Percentiles rank a stretch among this genome's conserved stretches.
phyloP scores from a whole-genome alignment of 495 filamentous ascomycete genomes.

The Chaetomium fimeti region DNA sequence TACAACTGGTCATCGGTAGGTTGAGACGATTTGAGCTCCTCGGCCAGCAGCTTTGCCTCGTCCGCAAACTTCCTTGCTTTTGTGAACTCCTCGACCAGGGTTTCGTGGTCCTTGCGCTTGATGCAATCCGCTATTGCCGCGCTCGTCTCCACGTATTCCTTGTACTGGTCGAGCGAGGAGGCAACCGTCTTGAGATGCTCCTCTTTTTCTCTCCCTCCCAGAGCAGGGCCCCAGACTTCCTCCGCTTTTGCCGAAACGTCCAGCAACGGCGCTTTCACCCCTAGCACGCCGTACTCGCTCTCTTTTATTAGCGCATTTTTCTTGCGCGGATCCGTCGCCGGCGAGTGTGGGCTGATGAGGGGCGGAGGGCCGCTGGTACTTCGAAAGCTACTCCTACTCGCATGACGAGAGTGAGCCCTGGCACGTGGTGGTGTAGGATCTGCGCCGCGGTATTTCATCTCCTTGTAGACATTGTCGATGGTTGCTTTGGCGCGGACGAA shows the following conservation, averaged over 20 bases:
- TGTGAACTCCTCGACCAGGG: slow-evolving; percentile 79
- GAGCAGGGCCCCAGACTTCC: slow-evolving; percentile 92
- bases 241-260: slow-evolving; percentile 92
- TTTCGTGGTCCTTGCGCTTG: slow-evolving; percentile 84
- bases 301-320: slow-evolving; percentile 93
- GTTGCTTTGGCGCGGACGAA: slow-evolving; percentile 95
- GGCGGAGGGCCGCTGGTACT: slow-evolving; percentile 50
- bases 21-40: slow-evolving; percentile 52
- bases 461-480: slow-evolving; percentile 95
- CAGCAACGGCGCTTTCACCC: slow-evolving; percentile 80
- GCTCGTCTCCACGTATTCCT: slow-evolving; percentile 75
- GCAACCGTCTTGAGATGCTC: slow-evolving; percentile 75
- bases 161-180: slow-evolving; percentile 69
- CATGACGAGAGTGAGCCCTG: slow-evolving; percentile 57
- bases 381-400: slow-evolving; percentile 65
- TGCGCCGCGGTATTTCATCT: slow-evolving; percentile 87
- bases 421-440: slow-evolving; percentile 55
- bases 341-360: slow-evolving; percentile 36
- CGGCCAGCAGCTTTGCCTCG: slow-evolving; percentile 64
- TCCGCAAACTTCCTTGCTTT: slow-evolving; percentile 73
- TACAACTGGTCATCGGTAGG: slow-evolving; percentile 70
- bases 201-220: slow-evolving; percentile 90
- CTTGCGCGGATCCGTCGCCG: slow-evolving; percentile 53
- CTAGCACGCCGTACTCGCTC: slow-evolving; percentile 88
- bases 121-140: slow-evolving; percentile 77